A percentile compares a stretch with the other conserved stretches of the same genome.
phyloP scores from a whole-genome alignment of 2,329 filamentous ascomycete genomes.

The Pyricularia sp. region DNA sequence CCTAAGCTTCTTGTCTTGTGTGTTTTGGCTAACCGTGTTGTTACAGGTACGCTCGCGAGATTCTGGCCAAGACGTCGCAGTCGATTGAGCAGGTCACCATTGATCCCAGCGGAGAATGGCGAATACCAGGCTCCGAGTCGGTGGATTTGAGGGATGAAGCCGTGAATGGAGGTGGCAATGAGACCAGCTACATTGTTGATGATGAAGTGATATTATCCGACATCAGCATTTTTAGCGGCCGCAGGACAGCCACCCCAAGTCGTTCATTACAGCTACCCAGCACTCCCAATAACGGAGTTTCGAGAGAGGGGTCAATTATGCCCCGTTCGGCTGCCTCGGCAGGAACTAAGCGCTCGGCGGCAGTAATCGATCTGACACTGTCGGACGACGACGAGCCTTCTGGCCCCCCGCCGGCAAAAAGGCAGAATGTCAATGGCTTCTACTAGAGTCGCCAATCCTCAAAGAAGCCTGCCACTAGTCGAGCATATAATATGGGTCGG shows the following conservation, averaged over 20 bases:
- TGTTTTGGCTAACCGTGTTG: conserved; percentile 10
- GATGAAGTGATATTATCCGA: conserved; percentile 45
- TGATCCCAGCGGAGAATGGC: conserved; percentile 78
- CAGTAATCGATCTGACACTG: conserved; percentile 51
- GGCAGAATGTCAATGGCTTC: conserved; percentile 23
- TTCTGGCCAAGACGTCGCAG: conserved; percentile 62
- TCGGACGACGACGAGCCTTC: conserved; percentile 44
- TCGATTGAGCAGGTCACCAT: conserved; percentile 80
- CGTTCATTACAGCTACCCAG: conserved; percentile 11
- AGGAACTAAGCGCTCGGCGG: conserved; percentile 37
- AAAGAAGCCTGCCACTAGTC: not conserved
- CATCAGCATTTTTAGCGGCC: conserved; percentile 23
- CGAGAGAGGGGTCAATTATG: conserved; percentile 26
- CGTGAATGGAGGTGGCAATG: conserved; percentile 6
- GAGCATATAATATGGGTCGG: not conserved
- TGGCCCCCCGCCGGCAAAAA: conserved; percentile 34
- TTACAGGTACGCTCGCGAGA: conserved; percentile 73
- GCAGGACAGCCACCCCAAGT: conserved; percentile 27
- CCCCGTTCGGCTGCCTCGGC: conserved; percentile 19
- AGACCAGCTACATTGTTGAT: conserved; percentile 20
- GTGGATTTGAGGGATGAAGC: conserved; percentile 18
- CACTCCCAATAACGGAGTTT: conserved; percentile 21
- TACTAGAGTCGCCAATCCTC: not conserved
- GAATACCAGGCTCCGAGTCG: conserved; percentile 24
- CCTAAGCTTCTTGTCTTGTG: not conserved